phyloP scores from a whole-genome alignment of 2,329 filamentous ascomycete species.

The Alternaria sp. region DNA sequence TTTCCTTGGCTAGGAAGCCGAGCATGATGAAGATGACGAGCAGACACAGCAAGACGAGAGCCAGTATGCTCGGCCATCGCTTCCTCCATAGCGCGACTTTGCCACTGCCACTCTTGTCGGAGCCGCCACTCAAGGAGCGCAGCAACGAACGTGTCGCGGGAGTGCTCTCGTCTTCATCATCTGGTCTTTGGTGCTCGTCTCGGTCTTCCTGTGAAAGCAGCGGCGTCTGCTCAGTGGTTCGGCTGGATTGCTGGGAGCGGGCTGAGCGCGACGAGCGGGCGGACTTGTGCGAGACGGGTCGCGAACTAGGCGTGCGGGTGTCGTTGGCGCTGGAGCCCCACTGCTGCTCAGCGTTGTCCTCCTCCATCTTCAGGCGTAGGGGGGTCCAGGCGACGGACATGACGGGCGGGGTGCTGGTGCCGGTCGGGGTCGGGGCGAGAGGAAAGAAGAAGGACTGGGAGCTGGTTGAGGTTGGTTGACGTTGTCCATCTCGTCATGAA shows the following conservation, averaged over 20 bases:
- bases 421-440: conserved; percentile 7
- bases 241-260: conserved; percentile 41
- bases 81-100: conserved; percentile 50
- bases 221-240: conserved; percentile 52
- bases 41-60: conserved; percentile 71
- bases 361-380: conserved; percentile 15
- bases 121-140: conserved; percentile 42
- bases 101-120: conserved; percentile 23
- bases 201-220: conserved; percentile 45
- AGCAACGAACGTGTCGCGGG: conserved; percentile 49
- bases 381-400: conserved; percentile 19
- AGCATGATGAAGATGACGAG: conserved; percentile 76
- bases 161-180: conserved; percentile 28
- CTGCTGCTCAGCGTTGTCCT: conserved; percentile 42
- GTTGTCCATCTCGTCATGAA: conserved; percentile 24
- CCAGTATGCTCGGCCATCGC: conserved; percentile 81
- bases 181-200: conserved; percentile 32
- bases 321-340: conserved; percentile 37
- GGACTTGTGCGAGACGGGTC: conserved; percentile 50
- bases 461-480: conserved; percentile 2
- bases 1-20: conserved; percentile 81
- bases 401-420: conserved; percentile 1
- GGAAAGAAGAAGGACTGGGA: background rate
- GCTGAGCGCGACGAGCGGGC: conserved; percentile 44
- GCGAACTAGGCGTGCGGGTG: conserved; percentile 47